Evolutionary conservation across 176 grass and related monocot species (phyloP).

Genomic region (Lolium multiflorum): DNA sequence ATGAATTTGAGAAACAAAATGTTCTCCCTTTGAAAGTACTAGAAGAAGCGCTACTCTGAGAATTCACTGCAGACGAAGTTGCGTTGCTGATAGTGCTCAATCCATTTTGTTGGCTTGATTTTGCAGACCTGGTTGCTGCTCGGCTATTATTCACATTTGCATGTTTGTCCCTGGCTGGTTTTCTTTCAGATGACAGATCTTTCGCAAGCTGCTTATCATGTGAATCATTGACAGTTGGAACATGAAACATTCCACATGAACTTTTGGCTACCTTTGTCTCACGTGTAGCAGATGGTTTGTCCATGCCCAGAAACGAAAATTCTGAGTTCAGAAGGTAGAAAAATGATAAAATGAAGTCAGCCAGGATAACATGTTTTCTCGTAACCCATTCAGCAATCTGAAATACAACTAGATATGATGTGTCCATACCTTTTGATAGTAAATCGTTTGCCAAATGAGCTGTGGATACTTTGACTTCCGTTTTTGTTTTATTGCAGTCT

Average conservation of each 20-base stretch:
- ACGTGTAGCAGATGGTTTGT: conserved; percentile 52
- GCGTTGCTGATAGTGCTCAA: conserved; percentile 38
- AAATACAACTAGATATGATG: conserved; percentile 39
- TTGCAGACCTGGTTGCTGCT: conserved; percentile 51
- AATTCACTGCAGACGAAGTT: conserved; percentile 43
- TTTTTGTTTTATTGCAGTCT: conserved; percentile 78
- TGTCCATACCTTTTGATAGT: conserved; percentile 72
- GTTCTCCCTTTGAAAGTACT: conserved; percentile 74
- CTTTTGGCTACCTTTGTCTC: conserved; percentile 56
- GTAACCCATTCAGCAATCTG: conserved; percentile 31
- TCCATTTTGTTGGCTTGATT: conserved; percentile 54
- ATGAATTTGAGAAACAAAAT: conserved; percentile 90
- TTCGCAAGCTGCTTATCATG: conserved; percentile 54
- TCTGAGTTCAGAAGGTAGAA: conserved; percentile 50
- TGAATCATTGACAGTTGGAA: conserved; percentile 49
- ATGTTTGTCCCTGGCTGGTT: conserved; percentile 51
- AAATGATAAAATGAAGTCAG: conserved; percentile 24
- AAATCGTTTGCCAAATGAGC: conserved; percentile 75
- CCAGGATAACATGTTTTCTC: conserved; percentile 17
- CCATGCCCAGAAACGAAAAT: conserved; percentile 48
- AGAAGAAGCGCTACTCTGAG: conserved; percentile 59
- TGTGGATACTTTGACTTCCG: conserved; percentile 65
- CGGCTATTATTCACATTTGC: conserved; percentile 38
- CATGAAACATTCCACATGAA: conserved; percentile 43
- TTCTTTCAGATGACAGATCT: conserved; percentile 57